Conservation (phyloP, 2,329 filamentous ascomycete species). For the Penicillium sp. region DNA sequence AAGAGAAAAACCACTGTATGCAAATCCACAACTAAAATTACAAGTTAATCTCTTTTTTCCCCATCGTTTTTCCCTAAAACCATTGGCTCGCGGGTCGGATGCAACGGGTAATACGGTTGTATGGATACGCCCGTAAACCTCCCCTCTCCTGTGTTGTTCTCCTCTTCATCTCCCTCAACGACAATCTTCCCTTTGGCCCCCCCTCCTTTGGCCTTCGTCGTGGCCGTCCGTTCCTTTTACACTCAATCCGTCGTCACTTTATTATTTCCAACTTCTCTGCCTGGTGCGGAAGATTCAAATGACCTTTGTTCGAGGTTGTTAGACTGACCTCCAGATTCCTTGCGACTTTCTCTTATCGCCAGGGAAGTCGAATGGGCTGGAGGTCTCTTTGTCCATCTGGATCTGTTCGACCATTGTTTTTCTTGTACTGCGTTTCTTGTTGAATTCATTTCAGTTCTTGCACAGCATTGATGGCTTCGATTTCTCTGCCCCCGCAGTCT, state of each 20-base stretch:
- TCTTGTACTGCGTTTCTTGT: conserved; percentile 3
- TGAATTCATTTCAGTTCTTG: conserved; percentile 7
- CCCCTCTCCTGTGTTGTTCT: conserved; percentile 13
- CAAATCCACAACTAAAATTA: neutral
- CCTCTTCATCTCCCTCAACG: conserved; percentile 14
- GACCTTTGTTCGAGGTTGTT: conserved; percentile 19
- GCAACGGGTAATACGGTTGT: conserved; percentile 7
- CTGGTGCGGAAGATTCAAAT: conserved; percentile 29
- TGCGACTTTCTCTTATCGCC: conserved; percentile 16
- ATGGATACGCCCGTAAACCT: neutral
- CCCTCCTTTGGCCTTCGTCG: conserved; percentile 23
- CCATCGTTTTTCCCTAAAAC: neutral
- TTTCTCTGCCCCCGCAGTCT: conserved; percentile 36
- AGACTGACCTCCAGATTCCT: conserved; percentile 26
- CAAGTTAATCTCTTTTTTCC: conserved; percentile 2
- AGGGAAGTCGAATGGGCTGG: conserved; percentile 26
- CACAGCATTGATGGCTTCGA: conserved; percentile 35
- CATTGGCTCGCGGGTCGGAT: conserved; percentile 2
- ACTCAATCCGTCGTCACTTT: neutral
- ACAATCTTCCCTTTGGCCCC: conserved; percentile 9
- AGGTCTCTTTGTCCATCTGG: conserved; percentile 24
- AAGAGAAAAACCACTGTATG: neutral
- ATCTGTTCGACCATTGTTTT: conserved; percentile 14
- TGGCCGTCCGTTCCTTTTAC: conserved; percentile 28
- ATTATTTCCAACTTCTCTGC: conserved; percentile 15